These are phyloP conservation scores for Pistacia vera DNA, from an alignment of 345 rosid species.

Conservation along the genomic window DNA sequence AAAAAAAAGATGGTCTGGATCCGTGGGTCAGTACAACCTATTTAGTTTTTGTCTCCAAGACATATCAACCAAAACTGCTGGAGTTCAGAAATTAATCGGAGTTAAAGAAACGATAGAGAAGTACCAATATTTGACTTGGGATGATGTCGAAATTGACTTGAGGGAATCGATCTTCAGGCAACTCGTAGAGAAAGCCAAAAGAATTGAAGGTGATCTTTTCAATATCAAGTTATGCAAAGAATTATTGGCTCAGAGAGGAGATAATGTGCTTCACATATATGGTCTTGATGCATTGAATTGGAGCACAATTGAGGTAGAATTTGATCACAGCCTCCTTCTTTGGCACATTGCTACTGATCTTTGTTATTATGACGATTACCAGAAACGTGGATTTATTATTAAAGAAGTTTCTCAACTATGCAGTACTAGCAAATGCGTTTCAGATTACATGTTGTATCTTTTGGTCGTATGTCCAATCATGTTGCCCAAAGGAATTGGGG, in stretches of 20 bases:
- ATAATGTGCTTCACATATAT: not conserved
- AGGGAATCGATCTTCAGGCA: not conserved
- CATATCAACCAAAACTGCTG: not conserved
- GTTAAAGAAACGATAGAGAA: not conserved
- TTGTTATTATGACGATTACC: not conserved
- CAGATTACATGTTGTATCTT: constrained; percentile 25
- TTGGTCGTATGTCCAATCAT: constrained; percentile 10
- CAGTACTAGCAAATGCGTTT: constrained; percentile 8
- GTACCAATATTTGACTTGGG: not conserved
- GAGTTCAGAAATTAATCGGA: not conserved
- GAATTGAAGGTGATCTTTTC: not conserved
- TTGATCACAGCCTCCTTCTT: constrained; percentile 9
- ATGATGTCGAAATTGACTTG: not conserved
- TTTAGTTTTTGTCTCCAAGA: not conserved
- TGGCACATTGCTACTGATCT: constrained; percentile 10
- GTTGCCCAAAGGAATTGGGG: constrained; percentile 13
- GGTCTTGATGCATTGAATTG: not conserved
- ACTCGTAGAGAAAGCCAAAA: not conserved
- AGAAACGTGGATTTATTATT: no score
- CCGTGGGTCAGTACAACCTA: not conserved
- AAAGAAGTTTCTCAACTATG: no score
- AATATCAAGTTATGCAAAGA: not conserved
- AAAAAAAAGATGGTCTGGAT: no score
- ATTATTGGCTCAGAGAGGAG: constrained; percentile 9
- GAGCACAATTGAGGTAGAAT: constrained; percentile 7